Evolutionary conservation across 352 stramenopile genomes (phyloP).

Genomic region (Globisporangium solare): DNA sequence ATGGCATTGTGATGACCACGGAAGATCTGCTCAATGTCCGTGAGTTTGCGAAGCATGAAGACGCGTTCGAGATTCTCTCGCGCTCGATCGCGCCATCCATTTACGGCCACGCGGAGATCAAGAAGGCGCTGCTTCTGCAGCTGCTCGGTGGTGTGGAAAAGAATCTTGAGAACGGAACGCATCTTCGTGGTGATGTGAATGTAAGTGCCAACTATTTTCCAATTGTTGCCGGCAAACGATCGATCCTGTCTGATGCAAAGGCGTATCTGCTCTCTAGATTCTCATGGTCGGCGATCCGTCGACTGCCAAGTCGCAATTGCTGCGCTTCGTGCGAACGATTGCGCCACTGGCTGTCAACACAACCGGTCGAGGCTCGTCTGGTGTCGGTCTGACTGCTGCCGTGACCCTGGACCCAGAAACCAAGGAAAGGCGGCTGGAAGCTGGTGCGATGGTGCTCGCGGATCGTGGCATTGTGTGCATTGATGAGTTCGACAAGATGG

Average conservation of each 20-base stretch:
- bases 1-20: slow-evolving; percentile 89
- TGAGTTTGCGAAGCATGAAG: slow-evolving; percentile 86
- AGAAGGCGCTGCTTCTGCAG: slow-evolving; percentile 88
- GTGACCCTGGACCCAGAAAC: slow-evolving; percentile 97
- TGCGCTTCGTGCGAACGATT: slow-evolving; percentile 96
- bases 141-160: slow-evolving; percentile 91
- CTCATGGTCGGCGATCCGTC: slow-evolving; percentile 97
- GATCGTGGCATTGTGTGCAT: slow-evolving; percentile 99
- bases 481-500: slow-evolving; percentile 99
- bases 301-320: slow-evolving; percentile 98
- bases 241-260: slow-evolving; percentile 7
- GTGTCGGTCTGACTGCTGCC: slow-evolving; percentile 96
- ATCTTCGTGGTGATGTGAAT: slow-evolving; percentile 99
- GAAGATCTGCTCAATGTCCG: slow-evolving; percentile 93
- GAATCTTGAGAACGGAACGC: slow-evolving; percentile 98
- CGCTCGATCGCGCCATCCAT: slow-evolving; percentile 96
- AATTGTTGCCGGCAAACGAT: slow-evolving; percentile 27
- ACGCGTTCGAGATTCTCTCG: slow-evolving; percentile 92
- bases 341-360: slow-evolving; percentile 91
- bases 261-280: slow-evolving; percentile 34
- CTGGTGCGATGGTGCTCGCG: slow-evolving; percentile 98
- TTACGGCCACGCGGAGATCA: slow-evolving; percentile 98
- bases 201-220: slow-evolving; percentile 25
- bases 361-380: slow-evolving; percentile 74
- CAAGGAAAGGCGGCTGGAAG: slow-evolving; percentile 92